A percentile compares a stretch with the other conserved stretches of the same genome.
These are phyloP conservation scores for Pichia sp. DNA, from an alignment of 1,139 yeast species.

Conservation along the genomic window DNA sequence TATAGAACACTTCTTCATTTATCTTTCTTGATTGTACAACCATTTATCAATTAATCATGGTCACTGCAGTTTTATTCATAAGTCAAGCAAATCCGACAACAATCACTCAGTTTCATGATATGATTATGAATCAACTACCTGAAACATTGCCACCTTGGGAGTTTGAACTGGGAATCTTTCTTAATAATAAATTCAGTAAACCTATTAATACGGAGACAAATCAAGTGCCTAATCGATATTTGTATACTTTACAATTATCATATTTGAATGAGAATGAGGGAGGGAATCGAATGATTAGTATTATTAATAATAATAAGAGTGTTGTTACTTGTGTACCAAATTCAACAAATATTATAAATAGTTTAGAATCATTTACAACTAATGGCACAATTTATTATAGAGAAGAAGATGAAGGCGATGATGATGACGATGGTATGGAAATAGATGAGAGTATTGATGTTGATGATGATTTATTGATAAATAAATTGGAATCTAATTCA, in stretches of 20 bases:
- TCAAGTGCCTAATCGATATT: slow-evolving; percentile 40
- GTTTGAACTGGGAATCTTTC: slow-evolving; percentile 55
- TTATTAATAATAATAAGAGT: slow-evolving; percentile 43
- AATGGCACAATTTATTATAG: slow-evolving; percentile 7
- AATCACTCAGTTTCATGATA: slow-evolving; percentile 60
- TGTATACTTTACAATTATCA: slow-evolving; percentile 53
- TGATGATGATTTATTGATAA: slow-evolving; percentile 11
- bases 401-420: slow-evolving; percentile 1
- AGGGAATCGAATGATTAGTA: slow-evolving; percentile 39
- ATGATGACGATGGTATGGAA: background rate
- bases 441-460: background rate
- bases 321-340: slow-evolving; percentile 37
- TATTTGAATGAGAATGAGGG: slow-evolving; percentile 37
- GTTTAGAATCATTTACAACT: slow-evolving; percentile 11
- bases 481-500: slow-evolving; percentile 9
- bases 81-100: slow-evolving; percentile 57
- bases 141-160: slow-evolving; percentile 55
- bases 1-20: too few relatives aligned
- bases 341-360: slow-evolving; percentile 13
- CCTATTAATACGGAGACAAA: slow-evolving; percentile 36
- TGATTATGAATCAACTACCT: slow-evolving; percentile 58
- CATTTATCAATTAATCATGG: slow-evolving; percentile 11
- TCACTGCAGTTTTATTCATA: slow-evolving; percentile 40
- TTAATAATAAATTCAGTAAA: slow-evolving; percentile 51
- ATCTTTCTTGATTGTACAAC: background rate